phyloP scores from a whole-genome alignment of 805 yeast species.

The Ogataea methanolica region DNA sequence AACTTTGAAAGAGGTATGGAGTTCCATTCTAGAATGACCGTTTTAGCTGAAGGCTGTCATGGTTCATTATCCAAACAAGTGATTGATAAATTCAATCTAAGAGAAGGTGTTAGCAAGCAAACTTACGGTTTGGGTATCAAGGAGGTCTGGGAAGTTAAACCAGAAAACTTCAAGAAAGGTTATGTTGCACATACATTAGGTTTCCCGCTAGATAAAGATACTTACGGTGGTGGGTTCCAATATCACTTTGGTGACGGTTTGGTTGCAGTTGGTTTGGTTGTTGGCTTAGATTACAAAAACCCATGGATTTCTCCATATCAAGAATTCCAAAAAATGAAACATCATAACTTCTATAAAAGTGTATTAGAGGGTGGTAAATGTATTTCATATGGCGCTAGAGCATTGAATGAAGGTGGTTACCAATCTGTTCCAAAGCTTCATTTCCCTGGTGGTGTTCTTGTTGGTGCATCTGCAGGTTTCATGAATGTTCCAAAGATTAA shows the following conservation, averaged over 20 bases:
- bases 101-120: slow-evolving; percentile 65
- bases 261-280: slow-evolving; percentile 89
- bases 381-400: slow-evolving; percentile 91
- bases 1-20: slow-evolving; percentile 97
- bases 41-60: slow-evolving; percentile 97
- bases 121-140: slow-evolving; percentile 95
- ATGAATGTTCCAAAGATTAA: slow-evolving; percentile 96
- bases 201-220: slow-evolving; percentile 66
- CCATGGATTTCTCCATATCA: slow-evolving; percentile 95
- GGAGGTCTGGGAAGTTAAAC: slow-evolving; percentile 94
- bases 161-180: slow-evolving; percentile 77
- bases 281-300: slow-evolving; percentile 90
- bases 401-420: slow-evolving; percentile 93
- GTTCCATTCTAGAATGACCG: slow-evolving; percentile 84
- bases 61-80: slow-evolving; percentile 84
- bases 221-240: slow-evolving; percentile 96
- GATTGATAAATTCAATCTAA: slow-evolving; percentile 61
- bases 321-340: slow-evolving; percentile 93
- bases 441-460: slow-evolving; percentile 95
- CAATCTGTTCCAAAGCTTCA: slow-evolving; percentile 87
- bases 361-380: slow-evolving; percentile 87
- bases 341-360: slow-evolving; percentile 75
- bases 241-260: slow-evolving; percentile 94
- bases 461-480: slow-evolving; percentile 96
- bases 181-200: slow-evolving; percentile 86